These are phyloP conservation scores for Aspergillus nomiae DNA, from an alignment of 2,329 filamentous ascomycete species.

Conservation along the genomic window DNA sequence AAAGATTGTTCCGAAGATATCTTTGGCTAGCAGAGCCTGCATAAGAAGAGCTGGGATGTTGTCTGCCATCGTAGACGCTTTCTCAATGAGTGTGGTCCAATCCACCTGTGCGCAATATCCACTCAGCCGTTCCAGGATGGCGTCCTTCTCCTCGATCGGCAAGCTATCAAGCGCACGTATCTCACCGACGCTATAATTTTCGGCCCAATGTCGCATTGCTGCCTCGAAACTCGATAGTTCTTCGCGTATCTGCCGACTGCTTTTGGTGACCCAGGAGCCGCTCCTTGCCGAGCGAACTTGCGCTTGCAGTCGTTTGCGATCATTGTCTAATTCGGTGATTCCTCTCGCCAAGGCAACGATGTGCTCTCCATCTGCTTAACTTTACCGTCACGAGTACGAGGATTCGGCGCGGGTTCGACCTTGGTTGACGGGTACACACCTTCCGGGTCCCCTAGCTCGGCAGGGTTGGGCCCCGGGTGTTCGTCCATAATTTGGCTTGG, in stretches of 20 bases:
- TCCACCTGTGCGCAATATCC: constrained; percentile 3
- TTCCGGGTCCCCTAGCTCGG: not conserved
- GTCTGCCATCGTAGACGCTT: not conserved
- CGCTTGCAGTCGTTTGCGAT: constrained; percentile 7
- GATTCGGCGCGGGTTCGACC: not conserved
- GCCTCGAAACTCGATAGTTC: constrained; percentile 6
- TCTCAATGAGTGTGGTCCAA: constrained; percentile 5
- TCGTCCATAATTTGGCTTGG: not conserved
- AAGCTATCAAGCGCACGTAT: not conserved
- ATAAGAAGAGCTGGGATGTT: constrained; percentile 5
- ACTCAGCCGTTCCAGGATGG: not conserved
- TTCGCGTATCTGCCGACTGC: constrained; percentile 5
- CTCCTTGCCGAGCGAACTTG: not conserved
- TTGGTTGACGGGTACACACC: not conserved
- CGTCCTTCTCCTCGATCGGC: not conserved
- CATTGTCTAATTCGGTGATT: constrained; percentile 1
- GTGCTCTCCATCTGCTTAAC: not conserved
- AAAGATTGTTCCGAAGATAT: constrained; percentile 8
- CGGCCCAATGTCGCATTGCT: constrained; percentile 10
- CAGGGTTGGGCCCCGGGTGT: not conserved
- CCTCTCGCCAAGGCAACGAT: not conserved
- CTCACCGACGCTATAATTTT: not conserved
- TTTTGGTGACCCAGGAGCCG: constrained; percentile 1
- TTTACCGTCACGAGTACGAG: not conserved
- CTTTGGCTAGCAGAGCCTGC: constrained; percentile 7